Evolutionary conservation across 1,139 yeast genomes (phyloP).

Genomic region (Nakaseomyces sp.): DNA sequence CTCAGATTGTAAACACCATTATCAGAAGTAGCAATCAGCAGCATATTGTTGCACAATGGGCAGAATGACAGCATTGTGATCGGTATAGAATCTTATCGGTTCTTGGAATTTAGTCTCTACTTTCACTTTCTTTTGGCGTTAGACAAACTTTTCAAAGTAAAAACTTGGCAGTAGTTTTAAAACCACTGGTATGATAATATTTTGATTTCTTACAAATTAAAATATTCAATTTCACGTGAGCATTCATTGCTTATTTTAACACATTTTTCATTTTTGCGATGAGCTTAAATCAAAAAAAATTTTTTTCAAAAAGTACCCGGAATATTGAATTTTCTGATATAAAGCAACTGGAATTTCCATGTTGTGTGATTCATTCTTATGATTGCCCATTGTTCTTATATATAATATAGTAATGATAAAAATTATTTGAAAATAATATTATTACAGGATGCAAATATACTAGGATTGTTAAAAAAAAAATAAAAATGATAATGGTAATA

Average conservation of each 20-base stretch:
- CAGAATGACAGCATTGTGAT: constrained; percentile 78
- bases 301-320: neutral
- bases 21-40: constrained; percentile 43
- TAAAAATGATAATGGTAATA: neutral
- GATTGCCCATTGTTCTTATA: no score
- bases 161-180: no score
- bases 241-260: neutral
- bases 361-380: no score
- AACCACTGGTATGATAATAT: no score
- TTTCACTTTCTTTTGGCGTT: no score
- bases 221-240: neutral
- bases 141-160: no score
- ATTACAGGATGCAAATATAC: neutral
- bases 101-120: no score
- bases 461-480: neutral
- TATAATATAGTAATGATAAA: no score
- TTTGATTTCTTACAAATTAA: no score
- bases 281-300: neutral
- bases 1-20: constrained; percentile 40
- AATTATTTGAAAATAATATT: neutral
- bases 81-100: no score
- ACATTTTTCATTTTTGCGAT: neutral
- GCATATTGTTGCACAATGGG: constrained; percentile 88
- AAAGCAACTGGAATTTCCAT: neutral
- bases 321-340: neutral